Percentiles rank a stretch among this genome's conserved stretches.
phyloP scores from a whole-genome alignment of 2,329 filamentous ascomycete species.

The Fusarium nelsonii region DNA sequence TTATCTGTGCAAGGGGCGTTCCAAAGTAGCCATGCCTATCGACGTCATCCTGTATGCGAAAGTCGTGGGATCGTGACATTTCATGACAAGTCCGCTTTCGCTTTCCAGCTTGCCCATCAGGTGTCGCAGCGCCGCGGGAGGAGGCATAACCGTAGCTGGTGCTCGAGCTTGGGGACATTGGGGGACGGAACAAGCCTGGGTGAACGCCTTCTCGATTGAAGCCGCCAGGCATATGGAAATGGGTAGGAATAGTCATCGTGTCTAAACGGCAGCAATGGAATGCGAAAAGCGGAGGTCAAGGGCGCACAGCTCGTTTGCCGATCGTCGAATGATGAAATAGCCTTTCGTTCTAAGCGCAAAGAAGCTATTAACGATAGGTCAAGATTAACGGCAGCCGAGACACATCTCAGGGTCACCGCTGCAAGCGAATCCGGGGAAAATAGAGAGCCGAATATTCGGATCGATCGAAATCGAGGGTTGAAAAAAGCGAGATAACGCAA shows the following conservation, averaged over 20 bases:
- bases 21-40: conserved; percentile 42
- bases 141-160: conserved; percentile 54
- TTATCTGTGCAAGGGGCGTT: conserved; percentile 34
- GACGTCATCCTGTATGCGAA: conserved; percentile 37
- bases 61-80: conserved; percentile 45
- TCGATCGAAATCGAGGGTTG: conserved; percentile 15
- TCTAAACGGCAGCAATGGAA: conserved; percentile 20
- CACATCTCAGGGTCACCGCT: conserved; percentile 42
- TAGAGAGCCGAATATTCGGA: conserved; percentile 14
- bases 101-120: conserved; percentile 53
- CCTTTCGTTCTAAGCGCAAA: conserved; percentile 23
- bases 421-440: conserved; percentile 37
- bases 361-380: conserved; percentile 19
- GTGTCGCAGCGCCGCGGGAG: conserved; percentile 34
- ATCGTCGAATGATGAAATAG: conserved; percentile 8
- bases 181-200: conserved; percentile 62
- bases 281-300: conserved; percentile 12
- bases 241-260: conserved; percentile 48
- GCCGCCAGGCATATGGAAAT: conserved; percentile 54
- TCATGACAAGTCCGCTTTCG: conserved; percentile 60
- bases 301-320: conserved; percentile 7
- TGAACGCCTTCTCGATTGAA: conserved; percentile 56
- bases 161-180: conserved; percentile 57
- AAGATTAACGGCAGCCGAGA: conserved; percentile 47
- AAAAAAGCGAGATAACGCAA: background rate